Evolutionary conservation across 768 basidiomycete species (phyloP).

Genomic region (Lactarius indigo): DNA sequence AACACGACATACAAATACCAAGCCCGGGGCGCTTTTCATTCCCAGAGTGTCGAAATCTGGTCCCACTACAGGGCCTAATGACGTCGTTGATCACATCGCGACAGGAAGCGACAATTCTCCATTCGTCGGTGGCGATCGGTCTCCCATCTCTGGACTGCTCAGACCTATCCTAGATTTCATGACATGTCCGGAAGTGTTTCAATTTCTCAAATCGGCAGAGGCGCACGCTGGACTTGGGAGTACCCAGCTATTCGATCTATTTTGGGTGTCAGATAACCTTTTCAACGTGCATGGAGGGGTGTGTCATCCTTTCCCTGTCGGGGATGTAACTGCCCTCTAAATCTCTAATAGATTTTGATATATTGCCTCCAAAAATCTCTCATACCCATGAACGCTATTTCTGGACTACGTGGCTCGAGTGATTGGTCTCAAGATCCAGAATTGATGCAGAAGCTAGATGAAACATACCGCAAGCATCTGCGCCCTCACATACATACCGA

Average conservation of each 20-base stretch:
- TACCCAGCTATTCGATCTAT: constrained; percentile 12
- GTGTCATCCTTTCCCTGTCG: neutral
- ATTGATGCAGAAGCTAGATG: constrained; percentile 10
- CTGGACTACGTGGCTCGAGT: neutral
- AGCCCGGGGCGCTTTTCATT: neutral
- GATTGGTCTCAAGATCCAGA: neutral
- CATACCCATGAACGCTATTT: neutral
- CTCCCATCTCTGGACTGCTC: neutral
- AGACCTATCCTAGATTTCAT: constrained; percentile 5
- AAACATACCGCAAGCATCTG: neutral
- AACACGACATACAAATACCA: neutral
- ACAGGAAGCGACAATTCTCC: neutral
- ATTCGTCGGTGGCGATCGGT: neutral
- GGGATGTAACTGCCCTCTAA: neutral
- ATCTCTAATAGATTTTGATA: constrained; percentile 1
- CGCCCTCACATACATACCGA: neutral
- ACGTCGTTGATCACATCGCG: neutral
- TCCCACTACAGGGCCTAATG: neutral
- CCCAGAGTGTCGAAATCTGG: neutral
- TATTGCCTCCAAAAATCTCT: constrained; percentile 10
- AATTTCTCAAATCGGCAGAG: constrained; percentile 10
- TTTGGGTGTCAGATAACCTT: constrained; percentile 16
- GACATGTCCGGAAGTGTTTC: neutral
- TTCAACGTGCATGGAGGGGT: constrained; percentile 21
- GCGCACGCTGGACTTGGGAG: neutral